Evolutionary conservation across 2,329 filamentous ascomycete species (phyloP), one percentile per base, ranked within the genome.

Genomic region (Bisporella sp.): DNA sequence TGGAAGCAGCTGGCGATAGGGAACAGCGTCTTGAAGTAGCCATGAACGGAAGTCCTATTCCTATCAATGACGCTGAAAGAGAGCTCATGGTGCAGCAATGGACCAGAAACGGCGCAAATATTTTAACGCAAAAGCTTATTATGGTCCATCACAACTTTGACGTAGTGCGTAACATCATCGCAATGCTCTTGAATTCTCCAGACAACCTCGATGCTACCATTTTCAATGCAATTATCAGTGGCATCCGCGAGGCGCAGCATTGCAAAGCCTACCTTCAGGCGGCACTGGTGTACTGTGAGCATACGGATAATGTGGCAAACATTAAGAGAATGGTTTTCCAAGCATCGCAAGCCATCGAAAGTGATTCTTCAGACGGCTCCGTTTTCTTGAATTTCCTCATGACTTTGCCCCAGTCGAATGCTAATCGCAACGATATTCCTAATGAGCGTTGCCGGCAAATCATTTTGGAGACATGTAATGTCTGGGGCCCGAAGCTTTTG

Each of bases 71-170:
- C 1, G 54, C 60, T 0, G 79, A 83, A 59, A 67, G 75, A 9
- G 65, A 71, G 31, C 57, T 74, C 2, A 55, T 82, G 2, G 68
- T 73, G 50, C 64, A 65, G 35, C 68, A 74, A 35, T 75, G 71
- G 69, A 61, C 63, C 55, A 59, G 65, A 45, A 61, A 50, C 33
- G 56, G 58, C 29, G 55, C 61, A 4, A 80, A 77, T 54, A 68
- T 81, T n/a, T 80, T 86, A 47, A 64, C 85, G 29, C 80, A 82
- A 61, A 88, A 85, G 62, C 71, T 90, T 30, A 71, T 90, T 31
- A 70, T 72, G 21, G 72, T 85, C 45, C 76, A 84, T 54, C 78
- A 84, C 60, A 82, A 81, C 48, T 65, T 67, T 0, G 55, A 62
- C 1, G 70, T 71, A 2, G 80, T 77, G 1, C 71, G 76, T 46